Evolutionary conservation across 805 yeast species (phyloP), one percentile per base, ranked within the genome.

Genomic region (Saturnispora mendoncae): DNA sequence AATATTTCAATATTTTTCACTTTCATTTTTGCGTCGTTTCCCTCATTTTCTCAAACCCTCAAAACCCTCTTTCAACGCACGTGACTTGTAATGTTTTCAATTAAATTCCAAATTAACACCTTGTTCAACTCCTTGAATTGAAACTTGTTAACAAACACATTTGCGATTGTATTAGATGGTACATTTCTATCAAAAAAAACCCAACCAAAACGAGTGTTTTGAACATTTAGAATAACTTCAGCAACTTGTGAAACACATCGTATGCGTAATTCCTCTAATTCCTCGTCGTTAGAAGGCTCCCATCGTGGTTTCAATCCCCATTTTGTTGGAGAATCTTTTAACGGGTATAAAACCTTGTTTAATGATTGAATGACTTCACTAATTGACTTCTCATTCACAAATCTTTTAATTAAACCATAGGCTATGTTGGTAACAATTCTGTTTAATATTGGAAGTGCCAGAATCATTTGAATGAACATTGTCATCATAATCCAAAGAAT

Each of bases 341-440:
- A 17, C 24, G 38, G 38, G 14, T 43, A 83, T 61, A 2, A 86
- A 78, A 23, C 65, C 63, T 2, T 62, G 49, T 7, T 41, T 13
- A 34, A 10, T 10, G 13, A 12, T 17, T 4, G 78, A 70, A 36
- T 81, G 72, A 4, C 60, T 49, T 4, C 62, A 51, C 39, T 83
- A 53, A 21, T 81, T 80, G 25, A 67, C 64, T 29, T 72, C 63
- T 51, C 85, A 78, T 51, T 83, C 86, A 34, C 65, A 62, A 69
- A 82, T 68, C 53, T 82, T 90, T 23, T 13, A 17, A 38, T 9
- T 20, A 18, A 24, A 17, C 13, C 28, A 24, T 33, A 27, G 23
- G 56, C 34, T 2, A 55, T 15, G 39, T 57, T 61, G 41, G 49
- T 51, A 3, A 54, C 34, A 9, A 47, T 28, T 8, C 17, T 32